Base-by-base conservation (phyloP, 2,329 filamentous ascomycete species). In the Hypoxylon sp. region DNA sequence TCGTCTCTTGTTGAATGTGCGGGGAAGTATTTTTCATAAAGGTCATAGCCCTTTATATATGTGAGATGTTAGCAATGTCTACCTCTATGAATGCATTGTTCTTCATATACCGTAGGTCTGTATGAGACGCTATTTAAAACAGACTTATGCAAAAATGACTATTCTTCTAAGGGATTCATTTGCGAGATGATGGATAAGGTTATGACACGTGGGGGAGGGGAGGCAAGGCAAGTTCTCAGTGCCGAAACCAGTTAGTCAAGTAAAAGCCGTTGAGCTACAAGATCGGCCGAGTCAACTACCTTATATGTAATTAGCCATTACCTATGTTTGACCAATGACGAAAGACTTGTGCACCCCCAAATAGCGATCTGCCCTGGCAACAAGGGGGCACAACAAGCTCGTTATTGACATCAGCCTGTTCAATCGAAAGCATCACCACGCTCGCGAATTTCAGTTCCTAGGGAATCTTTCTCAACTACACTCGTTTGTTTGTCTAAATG, bases 341-440 rank as follows among this genome's bases (percentile, higher is more conserved):
- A 13, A 50, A 17, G n/a, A 9, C 2, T 10, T 46, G 28, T 11
- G 45, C n/a, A 30, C 19, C 25, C 43, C 53, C 53, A 69, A 65
- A 66, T 68, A 71, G 36, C 50, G 66, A 71, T 71, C 63, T 64
- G 59, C 68, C 68, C 68, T 28, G 58, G 66, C 68, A 71, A 71
- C 68, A 51, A 51, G 63, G 52, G 52, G 52, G 25, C 49, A 68
- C 55, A 49, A 60, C 56, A 60, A 50, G 51, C 19, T 36, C 41
- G 46, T 58, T 63, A 65, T 70, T 64, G 62, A 70, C 65, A 70
- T 63, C 65, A 64, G 60, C 67, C 61, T 67, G 61, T 60, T 67
- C 41, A 25, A 25, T 19, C 43, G 49, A 50, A 60, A 36, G 9
- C 32, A 17, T 48, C 38, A 23, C 38, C 14, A 43, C n/a, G 32